Evolutionary conservation across 805 yeast genomes (phyloP).

Genomic region (Candida vaughaniae): DNA sequence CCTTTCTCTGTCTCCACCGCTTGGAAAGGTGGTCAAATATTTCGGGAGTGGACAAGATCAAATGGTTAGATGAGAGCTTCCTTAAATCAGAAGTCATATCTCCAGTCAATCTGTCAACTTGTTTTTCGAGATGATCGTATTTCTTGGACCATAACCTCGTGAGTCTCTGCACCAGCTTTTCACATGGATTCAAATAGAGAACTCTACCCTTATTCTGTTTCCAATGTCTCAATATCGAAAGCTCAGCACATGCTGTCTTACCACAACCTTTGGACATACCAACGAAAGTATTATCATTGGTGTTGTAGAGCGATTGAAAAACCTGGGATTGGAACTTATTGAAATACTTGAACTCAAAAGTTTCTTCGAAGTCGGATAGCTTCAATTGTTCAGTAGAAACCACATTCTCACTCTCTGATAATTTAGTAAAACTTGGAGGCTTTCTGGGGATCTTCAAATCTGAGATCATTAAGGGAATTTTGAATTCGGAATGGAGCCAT

Average conservation of each 20-base stretch:
- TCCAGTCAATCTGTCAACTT: constrained; percentile 53
- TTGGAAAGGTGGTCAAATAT: constrained; percentile 75
- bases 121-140: constrained; percentile 52
- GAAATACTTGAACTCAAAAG: constrained; percentile 53
- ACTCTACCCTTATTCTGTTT: constrained; percentile 65
- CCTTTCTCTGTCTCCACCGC: constrained; percentile 78
- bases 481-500: constrained; percentile 78
- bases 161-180: constrained; percentile 51
- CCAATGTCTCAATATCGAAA: constrained; percentile 76
- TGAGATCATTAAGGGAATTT: constrained; percentile 57
- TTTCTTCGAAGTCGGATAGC: constrained; percentile 43
- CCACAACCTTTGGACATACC: constrained; percentile 80
- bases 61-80: constrained; percentile 57
- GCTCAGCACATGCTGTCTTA: constrained; percentile 66
- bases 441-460: constrained; percentile 57
- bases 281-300: constrained; percentile 59
- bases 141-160: constrained; percentile 52
- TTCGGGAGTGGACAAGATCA: constrained; percentile 73
- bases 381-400: constrained; percentile 47
- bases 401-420: constrained; percentile 48
- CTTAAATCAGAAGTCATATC: constrained; percentile 55
- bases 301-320: constrained; percentile 56
- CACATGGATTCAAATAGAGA: constrained; percentile 67
- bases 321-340: constrained; percentile 75
- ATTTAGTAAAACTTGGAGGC: constrained; percentile 60